A percentile compares a stretch with the other conserved stretches of the same genome.
Evolutionary conservation across 2,329 filamentous ascomycete genomes (phyloP).

Genomic region (Penicillium polonicum): DNA sequence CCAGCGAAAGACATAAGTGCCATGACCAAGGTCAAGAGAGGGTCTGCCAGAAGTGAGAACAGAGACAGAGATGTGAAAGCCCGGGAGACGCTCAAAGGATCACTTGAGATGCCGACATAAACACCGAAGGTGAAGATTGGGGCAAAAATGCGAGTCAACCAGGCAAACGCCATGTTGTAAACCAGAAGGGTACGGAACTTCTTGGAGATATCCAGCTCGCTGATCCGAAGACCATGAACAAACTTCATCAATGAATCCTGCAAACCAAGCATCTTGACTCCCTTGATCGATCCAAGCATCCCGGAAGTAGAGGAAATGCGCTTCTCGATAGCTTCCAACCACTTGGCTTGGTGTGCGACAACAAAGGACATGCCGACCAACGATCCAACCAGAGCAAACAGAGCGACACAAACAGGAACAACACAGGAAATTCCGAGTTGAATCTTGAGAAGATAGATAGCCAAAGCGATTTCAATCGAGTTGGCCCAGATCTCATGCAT

Average conservation of each 20-base stretch:
- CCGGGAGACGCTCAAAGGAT: slow-evolving; percentile 42
- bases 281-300: slow-evolving; percentile 53
- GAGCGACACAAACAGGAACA: slow-evolving; percentile 45
- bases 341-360: slow-evolving; percentile 44
- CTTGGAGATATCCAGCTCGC: slow-evolving; percentile 45
- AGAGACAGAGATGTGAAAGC: slow-evolving; percentile 51
- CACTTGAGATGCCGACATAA: slow-evolving; percentile 43
- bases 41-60: slow-evolving; percentile 48
- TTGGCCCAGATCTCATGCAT: slow-evolving; percentile 50
- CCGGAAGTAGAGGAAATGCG: slow-evolving; percentile 51
- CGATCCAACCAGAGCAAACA: slow-evolving; percentile 40
- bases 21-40: slow-evolving; percentile 48
- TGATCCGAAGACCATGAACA: slow-evolving; percentile 41
- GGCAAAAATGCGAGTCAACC: slow-evolving; percentile 43
- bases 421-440: slow-evolving; percentile 47
- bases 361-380: slow-evolving; percentile 39
- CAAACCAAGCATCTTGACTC: slow-evolving; percentile 52
- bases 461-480: slow-evolving; percentile 46
- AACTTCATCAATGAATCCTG: slow-evolving; percentile 41
- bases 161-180: slow-evolving; percentile 43
- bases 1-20: slow-evolving; percentile 46
- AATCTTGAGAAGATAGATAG: slow-evolving; percentile 43
- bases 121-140: slow-evolving; percentile 49
- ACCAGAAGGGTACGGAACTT: slow-evolving; percentile 44
- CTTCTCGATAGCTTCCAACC: slow-evolving; percentile 52